Percentiles rank a stretch among this genome's conserved stretches.
These are phyloP conservation scores for Sugiyamaella lignohabitans DNA, from an alignment of 805 yeast species.

Conservation along the genomic window DNA sequence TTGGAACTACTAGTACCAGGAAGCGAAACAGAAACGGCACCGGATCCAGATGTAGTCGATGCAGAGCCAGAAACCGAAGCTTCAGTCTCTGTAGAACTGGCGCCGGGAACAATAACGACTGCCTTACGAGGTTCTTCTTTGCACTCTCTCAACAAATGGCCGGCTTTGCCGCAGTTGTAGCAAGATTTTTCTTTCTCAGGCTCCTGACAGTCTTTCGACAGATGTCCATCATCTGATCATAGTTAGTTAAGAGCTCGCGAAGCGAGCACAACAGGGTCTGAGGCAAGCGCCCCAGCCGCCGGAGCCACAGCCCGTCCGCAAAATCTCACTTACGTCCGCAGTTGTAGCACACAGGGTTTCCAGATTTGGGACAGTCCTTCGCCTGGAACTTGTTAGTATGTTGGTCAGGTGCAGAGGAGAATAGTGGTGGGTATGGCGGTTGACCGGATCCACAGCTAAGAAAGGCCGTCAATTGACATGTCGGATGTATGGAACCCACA, in stretches of 20 bases:
- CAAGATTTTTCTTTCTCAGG: constrained; percentile 82
- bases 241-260: neutral
- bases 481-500: too few species aligned
- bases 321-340: constrained; percentile 27
- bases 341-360: constrained; percentile 35
- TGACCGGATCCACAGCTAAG: too few species aligned
- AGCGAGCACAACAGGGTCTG: too few species aligned
- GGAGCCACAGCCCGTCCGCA: neutral
- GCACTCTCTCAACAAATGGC: constrained; percentile 86
- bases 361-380: constrained; percentile 33
- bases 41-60: neutral
- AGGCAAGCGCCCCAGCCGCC: too few species aligned
- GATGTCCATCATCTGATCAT: constrained; percentile 49
- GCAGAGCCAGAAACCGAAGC: neutral
- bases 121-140: constrained; percentile 16
- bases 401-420: too few species aligned
- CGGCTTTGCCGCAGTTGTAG: constrained; percentile 86
- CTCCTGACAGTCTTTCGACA: constrained; percentile 82
- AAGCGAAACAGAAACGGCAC: neutral
- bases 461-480: too few species aligned
- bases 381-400: too few species aligned
- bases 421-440: too few species aligned
- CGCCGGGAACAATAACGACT: constrained; percentile 7
- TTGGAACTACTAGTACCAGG: neutral
- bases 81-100: neutral